phyloP scores from a whole-genome alignment of 768 basidiomycete species.

The Hortiboletus flavorubellus region DNA sequence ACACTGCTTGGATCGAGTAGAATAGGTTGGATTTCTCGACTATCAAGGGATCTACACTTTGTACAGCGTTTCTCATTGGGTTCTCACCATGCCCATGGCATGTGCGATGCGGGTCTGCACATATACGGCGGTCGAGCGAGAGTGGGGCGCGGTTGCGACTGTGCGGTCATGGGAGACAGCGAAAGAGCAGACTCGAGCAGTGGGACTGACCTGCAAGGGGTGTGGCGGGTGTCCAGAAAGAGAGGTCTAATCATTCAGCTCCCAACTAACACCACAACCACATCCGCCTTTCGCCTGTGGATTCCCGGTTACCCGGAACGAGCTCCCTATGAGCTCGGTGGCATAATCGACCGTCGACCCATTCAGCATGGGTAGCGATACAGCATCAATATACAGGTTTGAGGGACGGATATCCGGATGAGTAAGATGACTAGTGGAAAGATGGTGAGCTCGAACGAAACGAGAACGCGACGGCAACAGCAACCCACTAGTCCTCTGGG shows the following conservation, averaged over 20 bases:
- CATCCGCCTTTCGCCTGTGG: constrained; percentile 93
- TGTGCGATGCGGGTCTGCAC: too few species aligned
- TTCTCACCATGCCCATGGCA: too few species aligned
- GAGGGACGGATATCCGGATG: constrained; percentile 70
- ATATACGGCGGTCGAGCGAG: too few species aligned
- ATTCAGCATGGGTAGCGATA: constrained; percentile 80
- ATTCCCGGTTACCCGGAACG: constrained; percentile 79
- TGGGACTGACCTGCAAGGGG: not conserved
- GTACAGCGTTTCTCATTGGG: too few species aligned
- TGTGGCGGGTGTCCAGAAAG: not conserved
- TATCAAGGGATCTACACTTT: too few species aligned
- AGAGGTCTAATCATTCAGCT: constrained; percentile 5
- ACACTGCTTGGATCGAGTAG: too few species aligned
- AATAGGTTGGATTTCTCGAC: too few species aligned
- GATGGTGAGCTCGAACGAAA: not conserved
- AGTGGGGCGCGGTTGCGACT: not conserved
- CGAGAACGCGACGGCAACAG: not conserved
- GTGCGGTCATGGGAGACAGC: not conserved
- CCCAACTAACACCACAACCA: constrained; percentile 97
- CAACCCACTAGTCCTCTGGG: constrained; percentile 82
- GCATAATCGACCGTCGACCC: constrained; percentile 89
- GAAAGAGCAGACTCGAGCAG: not conserved
- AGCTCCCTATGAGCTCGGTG: constrained; percentile 92
- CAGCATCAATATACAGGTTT: constrained; percentile 79
- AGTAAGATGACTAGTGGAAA: constrained; percentile 54